Evolutionary conservation across 345 rosid species (phyloP).

Genomic region (Syzygium aromaticum): DNA sequence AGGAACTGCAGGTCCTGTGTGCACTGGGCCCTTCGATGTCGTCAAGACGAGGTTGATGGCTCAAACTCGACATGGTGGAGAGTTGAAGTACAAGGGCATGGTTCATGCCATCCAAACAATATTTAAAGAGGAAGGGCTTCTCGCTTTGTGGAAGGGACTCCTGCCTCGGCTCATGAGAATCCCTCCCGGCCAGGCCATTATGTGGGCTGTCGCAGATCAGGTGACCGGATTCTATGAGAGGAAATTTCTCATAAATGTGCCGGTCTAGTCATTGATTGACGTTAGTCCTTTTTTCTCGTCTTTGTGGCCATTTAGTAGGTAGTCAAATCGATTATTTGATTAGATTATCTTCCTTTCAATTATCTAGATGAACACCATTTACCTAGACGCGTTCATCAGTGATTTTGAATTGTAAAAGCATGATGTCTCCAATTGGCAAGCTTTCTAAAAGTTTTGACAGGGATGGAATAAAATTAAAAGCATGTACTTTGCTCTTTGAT

Average conservation of each 20-base stretch:
- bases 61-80: constrained; percentile 54
- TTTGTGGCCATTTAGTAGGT: background rate
- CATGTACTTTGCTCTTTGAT: background rate
- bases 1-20: constrained; percentile 85
- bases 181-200: constrained; percentile 95
- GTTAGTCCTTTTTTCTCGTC: background rate
- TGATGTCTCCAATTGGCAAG: background rate
- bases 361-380: background rate
- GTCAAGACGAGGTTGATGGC: constrained; percentile 98
- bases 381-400: background rate
- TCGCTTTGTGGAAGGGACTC: constrained; percentile 84
- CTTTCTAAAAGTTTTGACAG: background rate
- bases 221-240: constrained; percentile 74
- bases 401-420: background rate
- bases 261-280: constrained; percentile 28
- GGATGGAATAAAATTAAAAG: background rate
- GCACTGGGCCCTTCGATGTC: constrained; percentile 98
- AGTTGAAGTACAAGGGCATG: constrained; percentile 80
- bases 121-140: constrained; percentile 73
- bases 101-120: constrained; percentile 80
- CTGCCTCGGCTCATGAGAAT: constrained; percentile 96
- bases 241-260: constrained; percentile 37
- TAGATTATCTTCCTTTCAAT: background rate
- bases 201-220: constrained; percentile 99
- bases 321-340: background rate